Evolutionary conservation across 345 rosid species (phyloP).

Genomic region (Linum trigynum): DNA sequence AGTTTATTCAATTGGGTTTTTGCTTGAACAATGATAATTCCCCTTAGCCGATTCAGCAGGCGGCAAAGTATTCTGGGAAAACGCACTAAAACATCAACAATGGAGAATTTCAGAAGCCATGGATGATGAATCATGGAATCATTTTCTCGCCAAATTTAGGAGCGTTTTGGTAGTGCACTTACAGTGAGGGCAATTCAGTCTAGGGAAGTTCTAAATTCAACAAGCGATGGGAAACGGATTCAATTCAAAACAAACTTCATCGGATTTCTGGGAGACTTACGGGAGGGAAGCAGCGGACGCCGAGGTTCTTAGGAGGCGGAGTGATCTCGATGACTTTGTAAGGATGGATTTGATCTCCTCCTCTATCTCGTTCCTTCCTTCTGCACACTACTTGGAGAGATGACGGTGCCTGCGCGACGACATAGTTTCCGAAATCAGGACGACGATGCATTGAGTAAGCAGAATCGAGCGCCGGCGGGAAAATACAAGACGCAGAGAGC

Average conservation of each 20-base stretch:
- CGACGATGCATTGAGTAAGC: no score
- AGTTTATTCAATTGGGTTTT: not conserved
- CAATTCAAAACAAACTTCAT: no score
- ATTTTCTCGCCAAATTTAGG: no score
- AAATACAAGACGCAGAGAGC: not conserved
- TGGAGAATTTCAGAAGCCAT: no score
- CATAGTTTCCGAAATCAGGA: no score
- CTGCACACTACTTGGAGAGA: slow-evolving; percentile 41
- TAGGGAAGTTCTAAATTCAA: no score
- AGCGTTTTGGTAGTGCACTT: no score
- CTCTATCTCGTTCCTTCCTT: slow-evolving; percentile 48
- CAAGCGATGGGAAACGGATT: no score
- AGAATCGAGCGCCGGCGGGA: not conserved
- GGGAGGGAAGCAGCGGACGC: slow-evolving; percentile 72
- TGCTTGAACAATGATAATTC: no score
- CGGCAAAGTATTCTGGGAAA: not conserved
- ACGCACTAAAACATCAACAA: no score
- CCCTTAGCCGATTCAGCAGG: not conserved
- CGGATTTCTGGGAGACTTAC: slow-evolving; percentile 25
- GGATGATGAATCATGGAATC: no score
- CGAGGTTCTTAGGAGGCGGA: slow-evolving; percentile 88
- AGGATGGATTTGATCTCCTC: slow-evolving; percentile 35
- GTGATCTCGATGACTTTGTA: slow-evolving; percentile 88
- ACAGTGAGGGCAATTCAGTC: no score
- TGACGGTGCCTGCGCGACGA: slow-evolving; percentile 21